phyloP scores from a whole-genome alignment of 2,329 filamentous ascomycete species.

The Boeremia exigua region DNA sequence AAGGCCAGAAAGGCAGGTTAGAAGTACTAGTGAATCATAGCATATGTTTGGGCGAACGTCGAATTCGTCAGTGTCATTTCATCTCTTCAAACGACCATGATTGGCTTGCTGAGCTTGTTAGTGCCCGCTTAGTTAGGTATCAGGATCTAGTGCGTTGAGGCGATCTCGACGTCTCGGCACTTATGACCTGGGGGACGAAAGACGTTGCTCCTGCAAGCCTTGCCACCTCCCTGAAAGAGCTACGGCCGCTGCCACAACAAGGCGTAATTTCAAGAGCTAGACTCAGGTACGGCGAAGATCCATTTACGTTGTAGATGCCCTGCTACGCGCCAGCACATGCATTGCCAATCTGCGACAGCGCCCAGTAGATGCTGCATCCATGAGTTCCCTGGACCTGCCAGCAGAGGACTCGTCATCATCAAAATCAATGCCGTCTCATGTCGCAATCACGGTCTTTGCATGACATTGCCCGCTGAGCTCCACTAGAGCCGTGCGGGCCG shows the following conservation, averaged over 20 bases:
- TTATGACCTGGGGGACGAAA: not conserved
- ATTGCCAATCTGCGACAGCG: not conserved
- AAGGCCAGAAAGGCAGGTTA: slow-evolving; percentile 24
- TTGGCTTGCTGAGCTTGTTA: not conserved
- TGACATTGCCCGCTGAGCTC: not conserved
- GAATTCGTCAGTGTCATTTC: not conserved
- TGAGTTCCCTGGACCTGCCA: not conserved
- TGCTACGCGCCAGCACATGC: not conserved
- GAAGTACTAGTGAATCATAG: slow-evolving; percentile 9
- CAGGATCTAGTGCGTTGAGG: not conserved
- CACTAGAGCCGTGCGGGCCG: slow-evolving; percentile 10
- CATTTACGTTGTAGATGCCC: not conserved
- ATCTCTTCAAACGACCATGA: not conserved
- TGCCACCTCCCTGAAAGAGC: slow-evolving; percentile 31
- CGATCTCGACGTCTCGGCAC: slow-evolving; percentile 3
- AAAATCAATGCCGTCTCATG: not conserved
- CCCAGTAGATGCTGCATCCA: not conserved
- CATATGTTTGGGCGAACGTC: slow-evolving; percentile 11
- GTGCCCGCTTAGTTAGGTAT: not conserved
- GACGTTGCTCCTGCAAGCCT: slow-evolving; percentile 6
- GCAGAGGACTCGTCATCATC: not conserved
- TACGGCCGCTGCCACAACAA: slow-evolving; percentile 9
- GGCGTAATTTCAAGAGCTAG: slow-evolving; percentile 3
- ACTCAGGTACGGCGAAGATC: not conserved
- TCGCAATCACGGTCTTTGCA: not conserved